Base-by-base conservation (phyloP, 73 alveolate species). In the Paramecium caudatum region DNA sequence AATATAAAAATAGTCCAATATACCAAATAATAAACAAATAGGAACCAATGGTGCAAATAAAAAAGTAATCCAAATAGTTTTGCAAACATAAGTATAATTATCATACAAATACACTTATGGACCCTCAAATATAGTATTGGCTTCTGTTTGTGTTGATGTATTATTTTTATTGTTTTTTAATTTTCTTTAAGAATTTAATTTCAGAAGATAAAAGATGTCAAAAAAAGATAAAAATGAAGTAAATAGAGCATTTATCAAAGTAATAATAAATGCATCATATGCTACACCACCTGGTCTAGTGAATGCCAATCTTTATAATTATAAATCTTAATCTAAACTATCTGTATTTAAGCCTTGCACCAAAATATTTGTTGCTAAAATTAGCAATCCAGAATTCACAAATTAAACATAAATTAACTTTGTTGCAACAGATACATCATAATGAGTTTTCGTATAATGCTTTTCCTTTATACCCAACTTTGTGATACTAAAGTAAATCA, bases 281-380 rank as follows among this genome's bases (percentile, higher is more conserved):
- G 84, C 84, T 4, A 68, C 50, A 1, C 84, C 84, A 32, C 84
- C 84, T 15, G 84, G 80, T 55, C 80, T 55, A 55, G 46, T 55
- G n/a, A 55, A 55, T 23, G 80, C 80, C 7, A 55, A 55, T 8
- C 50, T 37, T 68, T 32, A n/a, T 34, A 37, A 68, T 34, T 34
- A 15, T 34, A 33, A 15, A 43, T 2, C 36, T 37, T 8, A 8
- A 41, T 41, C 12, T 41, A 8, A 8, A 41, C 15, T 34, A 5
- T 68, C 19, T 10, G 17, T 4, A 37, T 3, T 32, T 15, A 34
- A 34, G 30, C 50, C 30, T 3, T 34, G 19, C 8, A 55, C 80
- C 30, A 68, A 37, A 3, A 68, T 68, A 16, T 68, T 68, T n/a
- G 84, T 68, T 30, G 84, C 84, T 49, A 68, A 32, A 7, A 37